phyloP scores from a whole-genome alignment of 257 asterid genomes.

The Nicotiana otophora region DNA sequence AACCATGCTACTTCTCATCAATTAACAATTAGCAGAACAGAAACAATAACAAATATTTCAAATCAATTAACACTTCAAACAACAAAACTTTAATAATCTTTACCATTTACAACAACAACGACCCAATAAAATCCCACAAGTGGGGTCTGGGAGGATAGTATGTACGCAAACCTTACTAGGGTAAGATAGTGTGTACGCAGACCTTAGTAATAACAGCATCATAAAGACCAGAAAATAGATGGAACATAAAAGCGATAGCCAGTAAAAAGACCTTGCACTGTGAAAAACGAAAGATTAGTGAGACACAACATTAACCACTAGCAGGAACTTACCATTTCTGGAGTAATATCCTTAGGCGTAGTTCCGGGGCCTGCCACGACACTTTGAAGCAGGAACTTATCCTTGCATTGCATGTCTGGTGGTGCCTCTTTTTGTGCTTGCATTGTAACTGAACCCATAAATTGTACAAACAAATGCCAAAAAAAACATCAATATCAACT shows the following conservation, averaged over 20 bases:
- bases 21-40: background rate
- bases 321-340: slow-evolving; percentile 38
- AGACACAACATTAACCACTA: too few species aligned
- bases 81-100: background rate
- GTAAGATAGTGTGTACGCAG: too few species aligned
- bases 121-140: too few species aligned
- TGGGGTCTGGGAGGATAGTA: too few species aligned
- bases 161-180: too few species aligned
- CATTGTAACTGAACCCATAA: slow-evolving; percentile 69
- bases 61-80: background rate
- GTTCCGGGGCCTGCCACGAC: slow-evolving; percentile 54
- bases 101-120: slow-evolving; percentile 41
- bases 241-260: too few species aligned
- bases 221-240: too few species aligned
- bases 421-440: slow-evolving; percentile 99
- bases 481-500: background rate
- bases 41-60: background rate
- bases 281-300: too few species aligned
- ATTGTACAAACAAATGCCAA: background rate
- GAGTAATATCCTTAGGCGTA: slow-evolving; percentile 62
- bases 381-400: slow-evolving; percentile 87
- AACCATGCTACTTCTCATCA: background rate
- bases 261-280: too few species aligned
- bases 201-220: too few species aligned
- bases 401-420: slow-evolving; percentile 87